Conservation (phyloP, 768 basidiomycete species). For the Imleria badia region DNA sequence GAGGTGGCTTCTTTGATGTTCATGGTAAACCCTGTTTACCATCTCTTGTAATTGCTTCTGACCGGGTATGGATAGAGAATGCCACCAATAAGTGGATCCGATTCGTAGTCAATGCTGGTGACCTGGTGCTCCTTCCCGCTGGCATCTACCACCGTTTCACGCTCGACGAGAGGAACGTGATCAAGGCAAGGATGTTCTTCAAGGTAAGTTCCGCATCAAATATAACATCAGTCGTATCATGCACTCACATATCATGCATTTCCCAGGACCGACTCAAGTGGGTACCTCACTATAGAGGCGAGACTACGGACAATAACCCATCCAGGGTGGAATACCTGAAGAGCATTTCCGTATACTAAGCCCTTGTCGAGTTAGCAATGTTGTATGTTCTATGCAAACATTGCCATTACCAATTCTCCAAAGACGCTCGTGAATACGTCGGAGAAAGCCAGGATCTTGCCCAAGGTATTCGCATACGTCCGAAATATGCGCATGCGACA, state of each 20-base stretch:
- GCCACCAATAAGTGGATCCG: conserved; percentile 79
- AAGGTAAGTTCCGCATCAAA: conserved; percentile 46
- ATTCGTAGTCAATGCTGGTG: conserved; percentile 70
- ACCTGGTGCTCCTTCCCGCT: conserved; percentile 85
- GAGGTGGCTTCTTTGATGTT: conserved; percentile 93
- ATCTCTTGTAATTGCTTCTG: not conserved
- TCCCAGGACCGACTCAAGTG: conserved; percentile 88
- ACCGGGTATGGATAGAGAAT: conserved; percentile 45
- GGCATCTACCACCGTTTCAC: conserved; percentile 97
- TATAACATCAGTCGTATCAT: not conserved
- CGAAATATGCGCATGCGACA: too few relatives aligned
- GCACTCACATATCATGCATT: not conserved
- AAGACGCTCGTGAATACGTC: too few relatives aligned
- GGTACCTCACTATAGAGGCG: conserved; percentile 69
- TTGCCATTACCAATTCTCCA: not conserved
- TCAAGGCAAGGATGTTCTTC: conserved; percentile 83
- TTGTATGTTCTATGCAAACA: not conserved
- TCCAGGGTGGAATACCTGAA: conserved; percentile 62
- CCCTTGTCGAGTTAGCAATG: not conserved
- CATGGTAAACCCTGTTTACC: conserved; percentile 53
- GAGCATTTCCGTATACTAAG: conserved; percentile 40
- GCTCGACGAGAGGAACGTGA: conserved; percentile 69
- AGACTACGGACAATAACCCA: conserved; percentile 61
- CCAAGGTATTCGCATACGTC: too few relatives aligned
- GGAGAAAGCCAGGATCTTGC: too few relatives aligned